These are phyloP conservation scores for Annulohypoxylon nitens DNA, from an alignment of 495 filamentous ascomycete genomes.

Conservation along the genomic window DNA sequence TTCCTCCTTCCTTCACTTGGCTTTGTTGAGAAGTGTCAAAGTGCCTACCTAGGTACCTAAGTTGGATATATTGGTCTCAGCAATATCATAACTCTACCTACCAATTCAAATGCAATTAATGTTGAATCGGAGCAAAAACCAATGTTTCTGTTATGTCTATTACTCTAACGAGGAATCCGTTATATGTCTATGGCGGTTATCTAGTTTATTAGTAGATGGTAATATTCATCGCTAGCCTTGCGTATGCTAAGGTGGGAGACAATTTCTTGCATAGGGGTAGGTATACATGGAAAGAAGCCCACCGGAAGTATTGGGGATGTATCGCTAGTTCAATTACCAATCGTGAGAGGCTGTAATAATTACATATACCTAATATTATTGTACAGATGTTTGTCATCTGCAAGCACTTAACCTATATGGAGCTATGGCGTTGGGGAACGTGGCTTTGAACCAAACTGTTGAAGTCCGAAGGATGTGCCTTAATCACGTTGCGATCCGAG, in stretches of 20 bases:
- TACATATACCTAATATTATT: not conserved
- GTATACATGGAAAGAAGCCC: constrained; percentile 20
- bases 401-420: not conserved
- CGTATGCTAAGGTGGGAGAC: no score
- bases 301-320: constrained; percentile 8
- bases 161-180: no score
- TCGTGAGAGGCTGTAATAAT: constrained; percentile 6
- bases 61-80: not conserved
- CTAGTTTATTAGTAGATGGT: no score
- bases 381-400: not conserved
- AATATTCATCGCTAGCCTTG: no score
- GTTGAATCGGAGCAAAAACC: no score
- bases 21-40: no score
- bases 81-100: no score
- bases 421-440: not conserved
- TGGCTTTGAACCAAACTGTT: constrained; percentile 21
- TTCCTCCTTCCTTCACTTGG: no score
- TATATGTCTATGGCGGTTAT: no score
- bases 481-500: constrained; percentile 34
- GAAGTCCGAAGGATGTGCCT: constrained; percentile 25
- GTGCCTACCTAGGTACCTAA: not conserved
- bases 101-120: no score
- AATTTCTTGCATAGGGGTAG: no score
- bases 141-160: no score
- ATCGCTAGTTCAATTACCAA: not conserved